phyloP scores from a whole-genome alignment of 148 eudicot species.

The Selenicereus undatus region DNA sequence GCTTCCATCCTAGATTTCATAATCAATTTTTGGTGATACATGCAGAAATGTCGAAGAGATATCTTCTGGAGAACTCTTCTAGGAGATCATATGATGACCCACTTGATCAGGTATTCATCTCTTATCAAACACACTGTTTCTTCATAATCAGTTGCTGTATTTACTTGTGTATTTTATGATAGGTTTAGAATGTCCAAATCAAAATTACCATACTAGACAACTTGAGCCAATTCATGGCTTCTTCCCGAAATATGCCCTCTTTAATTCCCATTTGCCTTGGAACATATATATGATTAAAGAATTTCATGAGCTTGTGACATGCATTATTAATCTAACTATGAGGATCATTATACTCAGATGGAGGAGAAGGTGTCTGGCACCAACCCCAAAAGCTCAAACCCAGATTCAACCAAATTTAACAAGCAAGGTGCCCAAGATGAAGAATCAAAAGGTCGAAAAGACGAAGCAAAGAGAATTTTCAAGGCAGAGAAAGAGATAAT shows the following conservation, averaged over 20 bases:
- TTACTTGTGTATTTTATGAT: no score
- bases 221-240: no score
- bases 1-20: neutral
- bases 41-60: constrained; percentile 19
- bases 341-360: constrained; percentile 8
- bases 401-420: constrained; percentile 4
- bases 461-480: constrained; percentile 22
- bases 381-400: neutral
- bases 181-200: no score
- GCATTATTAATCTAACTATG: neutral
- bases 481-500: constrained; percentile 47
- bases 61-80: constrained; percentile 3
- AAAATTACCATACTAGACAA: no score
- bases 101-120: constrained; percentile 18
- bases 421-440: constrained; percentile 1
- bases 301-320: neutral
- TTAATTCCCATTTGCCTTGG: no score
- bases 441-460: constrained; percentile 1
- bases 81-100: neutral
- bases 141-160: no score
- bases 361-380: neutral
- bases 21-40: neutral
- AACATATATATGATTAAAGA: no score
- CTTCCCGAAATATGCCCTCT: no score
- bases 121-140: neutral